These are phyloP conservation scores for Bruguiera hainesii DNA, from an alignment of 441 rosid species.

Conservation along the genomic window DNA sequence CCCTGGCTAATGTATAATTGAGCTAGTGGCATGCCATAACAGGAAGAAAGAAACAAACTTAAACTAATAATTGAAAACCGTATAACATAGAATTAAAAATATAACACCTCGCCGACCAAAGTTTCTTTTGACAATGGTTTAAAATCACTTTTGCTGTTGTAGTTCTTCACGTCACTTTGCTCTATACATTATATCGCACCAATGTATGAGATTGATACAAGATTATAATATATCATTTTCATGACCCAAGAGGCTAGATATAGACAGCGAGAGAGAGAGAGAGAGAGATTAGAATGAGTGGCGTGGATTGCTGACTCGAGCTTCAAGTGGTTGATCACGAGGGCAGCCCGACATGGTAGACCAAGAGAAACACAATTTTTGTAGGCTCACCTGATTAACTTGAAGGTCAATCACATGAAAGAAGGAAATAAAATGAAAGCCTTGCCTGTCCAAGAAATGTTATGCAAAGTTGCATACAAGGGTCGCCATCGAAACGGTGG, in stretches of 20 bases:
- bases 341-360: slow-evolving; percentile 56
- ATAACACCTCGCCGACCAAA: slow-evolving; percentile 37
- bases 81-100: not conserved
- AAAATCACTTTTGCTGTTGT: slow-evolving; percentile 30
- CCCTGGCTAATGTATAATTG: slow-evolving; percentile 16
- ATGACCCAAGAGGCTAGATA: not conserved
- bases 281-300: slow-evolving; percentile 15
- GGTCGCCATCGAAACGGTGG: slow-evolving; percentile 22
- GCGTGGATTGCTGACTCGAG: slow-evolving; percentile 48
- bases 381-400: slow-evolving; percentile 36
- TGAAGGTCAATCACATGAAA: slow-evolving; percentile 33
- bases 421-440: slow-evolving; percentile 11
- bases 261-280: not conserved
- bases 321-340: slow-evolving; percentile 48
- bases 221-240: slow-evolving; percentile 20
- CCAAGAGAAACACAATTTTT: slow-evolving; percentile 21
- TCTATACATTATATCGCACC: not conserved
- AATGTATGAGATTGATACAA: not conserved
- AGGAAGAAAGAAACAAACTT: slow-evolving; percentile 12
- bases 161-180: slow-evolving; percentile 47
- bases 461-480: not conserved
- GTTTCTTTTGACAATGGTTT: slow-evolving; percentile 46
- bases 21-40: slow-evolving; percentile 23
- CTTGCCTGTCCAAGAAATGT: slow-evolving; percentile 11
- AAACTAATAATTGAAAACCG: slow-evolving; percentile 5